Evolutionary conservation across 2,329 filamentous ascomycete genomes (phyloP).

Genomic region (Sporothrix luriei): DNA sequence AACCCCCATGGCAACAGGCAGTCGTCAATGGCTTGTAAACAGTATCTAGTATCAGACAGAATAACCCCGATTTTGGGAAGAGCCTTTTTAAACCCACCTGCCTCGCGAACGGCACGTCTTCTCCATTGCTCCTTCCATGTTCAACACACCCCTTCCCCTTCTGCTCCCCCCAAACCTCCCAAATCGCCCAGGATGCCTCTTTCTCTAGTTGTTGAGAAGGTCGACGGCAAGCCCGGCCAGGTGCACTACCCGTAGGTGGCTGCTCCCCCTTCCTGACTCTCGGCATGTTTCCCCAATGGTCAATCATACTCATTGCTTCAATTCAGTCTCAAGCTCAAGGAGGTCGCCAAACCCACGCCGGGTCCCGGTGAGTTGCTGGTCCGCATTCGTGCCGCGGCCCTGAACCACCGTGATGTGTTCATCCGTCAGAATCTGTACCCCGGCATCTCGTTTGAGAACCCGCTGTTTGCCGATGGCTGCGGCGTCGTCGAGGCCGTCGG

Average conservation of each 20-base stretch:
- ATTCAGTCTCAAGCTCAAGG: conserved; percentile 59
- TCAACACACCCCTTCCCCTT: not conserved
- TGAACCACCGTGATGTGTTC: conserved; percentile 96
- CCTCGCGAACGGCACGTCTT: not conserved
- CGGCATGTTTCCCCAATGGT: not conserved
- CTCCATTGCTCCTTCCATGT: not conserved
- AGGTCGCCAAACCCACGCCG: conserved; percentile 64
- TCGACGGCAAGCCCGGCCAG: conserved; percentile 75
- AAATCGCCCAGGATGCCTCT: conserved; percentile 49
- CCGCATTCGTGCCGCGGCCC: conserved; percentile 73
- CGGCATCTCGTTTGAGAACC: conserved; percentile 73
- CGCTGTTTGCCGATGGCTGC: conserved; percentile 80
- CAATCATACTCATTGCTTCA: not conserved
- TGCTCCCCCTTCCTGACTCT: not conserved
- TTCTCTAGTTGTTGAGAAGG: conserved; percentile 65
- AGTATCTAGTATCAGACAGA: not conserved
- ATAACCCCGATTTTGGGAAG: not conserved
- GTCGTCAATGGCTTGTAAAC: not conserved
- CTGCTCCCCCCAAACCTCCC: not conserved
- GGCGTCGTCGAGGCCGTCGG: conserved; percentile 72
- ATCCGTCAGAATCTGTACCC: conserved; percentile 92
- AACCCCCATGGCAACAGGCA: not conserved
- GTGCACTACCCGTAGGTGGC: conserved; percentile 81
- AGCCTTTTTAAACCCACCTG: not conserved
- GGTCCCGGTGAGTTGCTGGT: conserved; percentile 71